Percentiles rank a stretch among this genome's conserved stretches.
These are phyloP conservation scores for Hortaea sp. DNA, from an alignment of 2,329 filamentous ascomycete species.

Conservation along the genomic window DNA sequence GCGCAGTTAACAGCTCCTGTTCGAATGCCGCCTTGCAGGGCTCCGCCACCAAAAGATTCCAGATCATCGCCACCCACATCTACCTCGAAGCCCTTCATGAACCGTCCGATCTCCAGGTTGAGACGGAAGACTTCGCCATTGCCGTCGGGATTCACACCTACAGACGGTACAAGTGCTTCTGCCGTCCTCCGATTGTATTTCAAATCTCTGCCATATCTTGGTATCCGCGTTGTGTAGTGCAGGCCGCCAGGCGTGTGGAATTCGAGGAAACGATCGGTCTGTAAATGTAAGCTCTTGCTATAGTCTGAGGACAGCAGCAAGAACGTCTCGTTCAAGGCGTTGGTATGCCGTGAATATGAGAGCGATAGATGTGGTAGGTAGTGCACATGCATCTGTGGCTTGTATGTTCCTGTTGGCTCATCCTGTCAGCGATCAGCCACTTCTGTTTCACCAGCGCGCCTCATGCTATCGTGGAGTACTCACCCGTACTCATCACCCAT, in stretches of 20 bases:
- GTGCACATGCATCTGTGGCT: conserved; percentile 89
- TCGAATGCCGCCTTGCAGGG: conserved; percentile 76
- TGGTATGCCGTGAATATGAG: conserved; percentile 88
- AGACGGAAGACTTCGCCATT: conserved; percentile 86
- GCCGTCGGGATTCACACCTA: conserved; percentile 76
- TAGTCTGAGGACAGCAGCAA: conserved; percentile 82
- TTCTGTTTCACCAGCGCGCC: not conserved
- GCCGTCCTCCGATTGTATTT: conserved; percentile 72
- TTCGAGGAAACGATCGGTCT: conserved; percentile 82
- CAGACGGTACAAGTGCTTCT: conserved; percentile 77
- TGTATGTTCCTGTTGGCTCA: conserved; percentile 45
- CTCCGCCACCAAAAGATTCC: conserved; percentile 53
- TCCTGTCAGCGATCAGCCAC: conserved; percentile 16
- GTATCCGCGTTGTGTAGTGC: conserved; percentile 81
- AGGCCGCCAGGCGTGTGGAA: conserved; percentile 84
- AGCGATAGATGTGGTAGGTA: conserved; percentile 85
- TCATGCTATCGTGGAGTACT: conserved; percentile 20
- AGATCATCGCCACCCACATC: conserved; percentile 80
- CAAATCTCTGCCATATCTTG: conserved; percentile 83
- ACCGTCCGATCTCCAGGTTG: conserved; percentile 83
- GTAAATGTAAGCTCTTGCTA: conserved; percentile 86
- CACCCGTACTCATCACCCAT: conserved; percentile 92
- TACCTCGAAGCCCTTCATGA: conserved; percentile 88
- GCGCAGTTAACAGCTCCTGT: conserved; percentile 81
- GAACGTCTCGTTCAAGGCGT: conserved; percentile 84